These are phyloP conservation scores for Fraxinus baroniana DNA, from an alignment of 305 asterid genomes.

Conservation along the genomic window DNA sequence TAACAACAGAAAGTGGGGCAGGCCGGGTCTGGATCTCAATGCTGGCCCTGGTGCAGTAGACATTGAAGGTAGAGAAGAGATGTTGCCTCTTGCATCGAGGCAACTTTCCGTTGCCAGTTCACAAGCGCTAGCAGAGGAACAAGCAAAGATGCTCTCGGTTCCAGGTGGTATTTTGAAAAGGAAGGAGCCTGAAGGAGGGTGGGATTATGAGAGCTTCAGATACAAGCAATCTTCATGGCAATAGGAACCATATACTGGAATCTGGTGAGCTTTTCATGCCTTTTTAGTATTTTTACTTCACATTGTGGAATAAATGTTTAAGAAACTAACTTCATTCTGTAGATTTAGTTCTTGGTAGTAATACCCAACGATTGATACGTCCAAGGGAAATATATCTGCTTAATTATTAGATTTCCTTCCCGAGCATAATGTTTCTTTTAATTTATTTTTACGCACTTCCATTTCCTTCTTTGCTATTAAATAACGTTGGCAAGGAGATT, in stretches of 20 bases:
- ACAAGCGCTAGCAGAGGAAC: slow-evolving; percentile 44
- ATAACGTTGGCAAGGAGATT: background rate
- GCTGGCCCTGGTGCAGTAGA: slow-evolving; percentile 52
- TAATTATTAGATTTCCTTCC: background rate
- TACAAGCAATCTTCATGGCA: slow-evolving; percentile 55
- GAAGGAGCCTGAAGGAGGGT: slow-evolving; percentile 59
- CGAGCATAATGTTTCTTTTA: background rate
- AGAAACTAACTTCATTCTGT: background rate
- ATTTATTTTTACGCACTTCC: background rate
- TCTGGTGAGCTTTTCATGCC: slow-evolving; percentile 5
- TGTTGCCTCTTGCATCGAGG: slow-evolving; percentile 23
- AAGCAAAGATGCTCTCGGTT: slow-evolving; percentile 37
- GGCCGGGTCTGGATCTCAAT: slow-evolving; percentile 57
- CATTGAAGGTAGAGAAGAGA: slow-evolving; percentile 42
- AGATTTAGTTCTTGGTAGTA: background rate
- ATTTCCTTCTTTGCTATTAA: background rate
- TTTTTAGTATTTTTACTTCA: slow-evolving; percentile 30
- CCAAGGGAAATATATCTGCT: background rate
- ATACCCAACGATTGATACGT: background rate
- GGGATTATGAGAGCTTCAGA: slow-evolving; percentile 52
- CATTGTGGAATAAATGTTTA: slow-evolving; percentile 5
- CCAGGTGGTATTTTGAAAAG: slow-evolving; percentile 47
- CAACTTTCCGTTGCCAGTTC: slow-evolving; percentile 39
- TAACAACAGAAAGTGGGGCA: slow-evolving; percentile 45
- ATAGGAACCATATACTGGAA: slow-evolving; percentile 27